phyloP scores from a whole-genome alignment of 148 eudicot species.

The Rhododendron ovatum region DNA sequence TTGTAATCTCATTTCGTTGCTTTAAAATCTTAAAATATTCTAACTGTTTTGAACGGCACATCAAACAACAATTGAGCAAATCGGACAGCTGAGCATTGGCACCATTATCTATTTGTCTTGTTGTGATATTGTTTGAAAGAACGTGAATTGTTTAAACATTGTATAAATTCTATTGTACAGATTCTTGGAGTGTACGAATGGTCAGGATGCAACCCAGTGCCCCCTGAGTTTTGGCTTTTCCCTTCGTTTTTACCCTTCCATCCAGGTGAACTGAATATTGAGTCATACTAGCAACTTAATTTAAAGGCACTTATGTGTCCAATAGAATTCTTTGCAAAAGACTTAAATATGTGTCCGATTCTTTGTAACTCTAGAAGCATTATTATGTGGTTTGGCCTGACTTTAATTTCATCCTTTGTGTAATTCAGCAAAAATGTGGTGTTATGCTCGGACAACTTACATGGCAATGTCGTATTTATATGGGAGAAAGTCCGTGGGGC shows the following conservation, averaged over 20 bases:
- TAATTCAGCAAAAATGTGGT: slow-evolving; percentile 19
- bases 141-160: background rate
- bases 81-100: background rate
- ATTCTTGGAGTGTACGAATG: slow-evolving; percentile 17
- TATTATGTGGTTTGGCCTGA: background rate
- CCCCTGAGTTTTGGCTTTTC: slow-evolving; percentile 15
- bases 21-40: no score
- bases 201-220: slow-evolving; percentile 15
- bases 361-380: background rate
- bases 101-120: background rate
- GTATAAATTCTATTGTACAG: background rate
- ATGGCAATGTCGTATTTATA: slow-evolving; percentile 19
- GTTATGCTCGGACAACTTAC: slow-evolving; percentile 11
- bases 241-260: slow-evolving; percentile 6
- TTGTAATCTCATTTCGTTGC: no score
- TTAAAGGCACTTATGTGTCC: background rate
- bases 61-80: no score
- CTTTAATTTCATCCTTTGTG: background rate
- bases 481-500: slow-evolving; percentile 8
- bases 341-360: background rate
- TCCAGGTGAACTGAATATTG: slow-evolving; percentile 4
- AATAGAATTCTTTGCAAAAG: no score
- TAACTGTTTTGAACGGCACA: no score
- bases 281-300: background rate
- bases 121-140: background rate